These are phyloP conservation scores for Massariosphaeria phaeospora DNA, from an alignment of 495 filamentous ascomycete genomes.

Conservation along the genomic window DNA sequence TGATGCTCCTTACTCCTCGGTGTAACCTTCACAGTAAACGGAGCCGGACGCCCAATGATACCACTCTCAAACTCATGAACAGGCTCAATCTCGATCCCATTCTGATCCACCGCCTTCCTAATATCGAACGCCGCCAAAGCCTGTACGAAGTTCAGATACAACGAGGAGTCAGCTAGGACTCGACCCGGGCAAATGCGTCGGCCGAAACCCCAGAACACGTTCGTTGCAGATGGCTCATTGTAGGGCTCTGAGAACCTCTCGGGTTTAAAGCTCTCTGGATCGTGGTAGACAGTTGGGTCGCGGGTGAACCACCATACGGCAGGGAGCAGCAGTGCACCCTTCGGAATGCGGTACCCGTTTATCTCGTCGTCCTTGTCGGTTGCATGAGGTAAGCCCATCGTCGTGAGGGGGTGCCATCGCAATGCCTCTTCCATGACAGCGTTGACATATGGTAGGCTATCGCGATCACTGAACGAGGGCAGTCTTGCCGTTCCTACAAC, in stretches of 20 bases:
- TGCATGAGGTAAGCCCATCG: conserved; percentile 17
- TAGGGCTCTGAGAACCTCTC: neutral
- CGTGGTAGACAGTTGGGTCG: conserved; percentile 3
- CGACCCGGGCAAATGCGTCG: conserved; percentile 13
- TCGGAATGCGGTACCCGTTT: conserved; percentile 23
- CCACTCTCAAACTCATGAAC: neutral
- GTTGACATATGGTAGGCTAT: conserved; percentile 37
- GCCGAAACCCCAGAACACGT: conserved; percentile 3
- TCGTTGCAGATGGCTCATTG: conserved; percentile 4
- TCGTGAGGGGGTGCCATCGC: conserved; percentile 41
- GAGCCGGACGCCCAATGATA: neutral
- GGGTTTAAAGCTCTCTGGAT: conserved; percentile 4
- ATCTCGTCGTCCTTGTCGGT: neutral
- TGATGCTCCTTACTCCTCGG: neutral
- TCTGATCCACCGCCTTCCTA: neutral
- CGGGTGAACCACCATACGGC: conserved; percentile 13
- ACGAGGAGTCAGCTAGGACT: neutral
- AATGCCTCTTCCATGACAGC: conserved; percentile 39
- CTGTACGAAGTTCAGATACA: conserved; percentile 11
- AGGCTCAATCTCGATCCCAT: neutral
- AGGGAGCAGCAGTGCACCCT: conserved; percentile 14
- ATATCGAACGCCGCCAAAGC: conserved; percentile 7
- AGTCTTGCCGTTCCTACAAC: conserved; percentile 38
- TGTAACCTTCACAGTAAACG: neutral
- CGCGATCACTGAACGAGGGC: conserved; percentile 36